Conservation (phyloP, 371 early-diverging fungal species). For the Lichtheimia corymbifera region DNA sequence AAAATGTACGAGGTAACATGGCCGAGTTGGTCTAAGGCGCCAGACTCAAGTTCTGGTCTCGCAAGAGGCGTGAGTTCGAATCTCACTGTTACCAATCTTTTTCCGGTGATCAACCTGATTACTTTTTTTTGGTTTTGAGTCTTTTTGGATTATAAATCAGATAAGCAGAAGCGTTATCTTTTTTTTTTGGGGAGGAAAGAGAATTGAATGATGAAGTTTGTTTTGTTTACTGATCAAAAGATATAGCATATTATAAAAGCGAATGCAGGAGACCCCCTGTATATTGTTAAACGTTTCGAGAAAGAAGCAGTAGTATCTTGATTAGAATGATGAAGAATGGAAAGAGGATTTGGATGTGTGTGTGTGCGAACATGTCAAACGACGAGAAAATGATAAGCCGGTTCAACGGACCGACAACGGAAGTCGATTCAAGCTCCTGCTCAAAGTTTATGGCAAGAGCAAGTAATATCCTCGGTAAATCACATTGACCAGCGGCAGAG, state of each 20-base stretch:
- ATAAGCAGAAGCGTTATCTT: no score
- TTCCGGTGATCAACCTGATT: background rate
- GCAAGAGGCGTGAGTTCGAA: conserved; percentile 59
- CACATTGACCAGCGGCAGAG: background rate
- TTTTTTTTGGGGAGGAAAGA: no score
- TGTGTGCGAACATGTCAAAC: background rate
- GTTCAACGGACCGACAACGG: background rate
- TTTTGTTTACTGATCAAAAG: no score
- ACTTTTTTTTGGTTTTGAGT: no score
- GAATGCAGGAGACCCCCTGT: no score
- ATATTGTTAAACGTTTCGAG: no score
- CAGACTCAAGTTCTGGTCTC: conserved; percentile 60
- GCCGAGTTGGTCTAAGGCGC: conserved; percentile 60
- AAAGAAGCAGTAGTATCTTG: no score
- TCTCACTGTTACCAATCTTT: conserved; percentile 39
- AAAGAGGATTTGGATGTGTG: no score
- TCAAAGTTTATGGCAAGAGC: conserved; percentile 1
- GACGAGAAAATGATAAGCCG: background rate
- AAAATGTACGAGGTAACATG: conserved; percentile 29
- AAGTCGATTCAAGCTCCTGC: background rate
- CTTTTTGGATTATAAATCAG: no score
- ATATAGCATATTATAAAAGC: no score
- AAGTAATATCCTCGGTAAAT: background rate
- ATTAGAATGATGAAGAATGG: no score
- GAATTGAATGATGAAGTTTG: no score